A percentile compares a stretch with the other conserved stretches of the same genome.
Conservation (phyloP, 2,329 filamentous ascomycete species). For the Fusarium sacchari region DNA sequence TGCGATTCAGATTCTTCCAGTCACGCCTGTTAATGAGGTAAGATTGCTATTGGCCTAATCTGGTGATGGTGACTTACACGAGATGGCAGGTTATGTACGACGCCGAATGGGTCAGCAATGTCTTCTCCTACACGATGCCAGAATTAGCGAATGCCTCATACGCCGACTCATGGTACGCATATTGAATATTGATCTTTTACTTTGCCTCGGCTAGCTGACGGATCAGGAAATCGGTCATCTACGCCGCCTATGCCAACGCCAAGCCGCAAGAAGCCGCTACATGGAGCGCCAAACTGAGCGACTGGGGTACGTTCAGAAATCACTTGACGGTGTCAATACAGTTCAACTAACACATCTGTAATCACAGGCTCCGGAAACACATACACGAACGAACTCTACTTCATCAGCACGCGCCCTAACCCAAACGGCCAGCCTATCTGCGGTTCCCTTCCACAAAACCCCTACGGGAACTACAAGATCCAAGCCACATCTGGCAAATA, state of each 20-base stretch:
- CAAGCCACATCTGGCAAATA: neutral
- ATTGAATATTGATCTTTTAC: rapidly evolving
- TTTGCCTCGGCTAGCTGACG: neutral
- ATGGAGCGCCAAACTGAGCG: neutral
- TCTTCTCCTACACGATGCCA: neutral
- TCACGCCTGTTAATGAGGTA: neutral
- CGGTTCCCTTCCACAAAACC: neutral
- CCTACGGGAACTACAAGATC: neutral
- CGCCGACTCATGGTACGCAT: neutral
- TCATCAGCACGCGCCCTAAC: neutral
- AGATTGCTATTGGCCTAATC: rapidly evolving
- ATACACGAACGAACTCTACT: neutral
- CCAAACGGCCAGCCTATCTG: neutral
- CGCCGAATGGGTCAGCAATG: neutral
- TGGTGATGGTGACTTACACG: neutral
- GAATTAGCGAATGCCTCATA: neutral
- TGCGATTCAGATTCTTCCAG: neutral
- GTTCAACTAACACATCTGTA: neutral
- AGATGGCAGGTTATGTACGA: neutral
- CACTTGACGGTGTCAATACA: rapidly evolving
- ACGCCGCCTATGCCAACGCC: neutral
- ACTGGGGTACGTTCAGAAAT: neutral
- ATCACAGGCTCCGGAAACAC: neutral
- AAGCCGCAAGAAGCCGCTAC: neutral
- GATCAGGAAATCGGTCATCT: neutral